Evolutionary conservation across 148 eudicot genomes (phyloP), one percentile per base, ranked within the genome.

Genomic region (Linanthus parryae): DNA sequence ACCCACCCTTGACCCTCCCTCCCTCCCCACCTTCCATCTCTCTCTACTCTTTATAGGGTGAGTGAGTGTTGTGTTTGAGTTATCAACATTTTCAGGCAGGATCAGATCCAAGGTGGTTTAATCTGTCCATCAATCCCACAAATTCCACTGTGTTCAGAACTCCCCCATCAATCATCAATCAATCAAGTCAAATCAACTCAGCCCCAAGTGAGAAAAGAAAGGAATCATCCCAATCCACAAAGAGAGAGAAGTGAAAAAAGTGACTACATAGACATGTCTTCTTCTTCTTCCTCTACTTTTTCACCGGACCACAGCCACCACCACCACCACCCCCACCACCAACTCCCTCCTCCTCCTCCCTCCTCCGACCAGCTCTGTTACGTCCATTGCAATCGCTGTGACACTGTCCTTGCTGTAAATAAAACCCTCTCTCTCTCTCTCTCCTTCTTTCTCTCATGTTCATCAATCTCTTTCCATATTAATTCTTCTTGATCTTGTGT

Each of bases 361-460:
- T 59, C 85, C 45, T 67, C 95, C 38, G 99, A 94, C 50, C 88
- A 94, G 64, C 96, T 94, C 61, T 88, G 99, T 46, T 94, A 94
- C 50, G 91, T 94, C 64, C 88, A 73, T 55, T 94, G 99, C 79
- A 66, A 42, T 69, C 68, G 69, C 33, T 94, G 99, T 27, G 83
- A 88, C 72, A 94, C 99, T 62, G 84, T 94, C 73, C 94, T 92
- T 30, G 98, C 96, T 61, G 98, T 89, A 76, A 3, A 21, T 37
- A 14, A 24, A 2, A 17, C 18, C 19, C 29, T 13, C 42, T 30
- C 0, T 20, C 21, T 20, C 15, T 16, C 60, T 31, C 51, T n/a
- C 18, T 22, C 48, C 37, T 33, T 2, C 33, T 3, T n/a, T 42
- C 14, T 24, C 29, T 36, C 10, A 6, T 25, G 19, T 54, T 29